Conservation (phyloP, 2,329 filamentous ascomycete genomes). For the Clarireedia sp. region DNA sequence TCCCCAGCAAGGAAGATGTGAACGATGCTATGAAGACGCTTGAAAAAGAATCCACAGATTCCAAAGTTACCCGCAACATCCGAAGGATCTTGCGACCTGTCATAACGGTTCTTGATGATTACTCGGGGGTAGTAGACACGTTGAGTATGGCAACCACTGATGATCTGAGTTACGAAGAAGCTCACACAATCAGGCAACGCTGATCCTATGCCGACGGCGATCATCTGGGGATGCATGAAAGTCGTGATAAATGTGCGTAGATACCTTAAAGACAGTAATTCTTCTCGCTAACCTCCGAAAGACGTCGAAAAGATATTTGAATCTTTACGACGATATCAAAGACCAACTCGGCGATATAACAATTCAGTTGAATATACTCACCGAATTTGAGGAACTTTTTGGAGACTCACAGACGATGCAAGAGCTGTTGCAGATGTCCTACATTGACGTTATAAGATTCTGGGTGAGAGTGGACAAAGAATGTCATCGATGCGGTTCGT, state of each 20-base stretch:
- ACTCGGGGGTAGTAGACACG: constrained; percentile 1
- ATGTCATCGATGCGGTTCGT: neutral
- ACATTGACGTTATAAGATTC: neutral
- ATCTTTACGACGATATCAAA: constrained; percentile 2
- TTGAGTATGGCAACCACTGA: neutral
- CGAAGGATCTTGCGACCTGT: neutral
- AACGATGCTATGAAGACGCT: neutral
- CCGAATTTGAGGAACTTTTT: constrained; percentile 4
- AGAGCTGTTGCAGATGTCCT: constrained; percentile 1
- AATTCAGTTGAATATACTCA: neutral
- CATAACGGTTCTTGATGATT: neutral
- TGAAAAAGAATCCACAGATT: constrained; percentile 1
- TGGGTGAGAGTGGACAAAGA: constrained; percentile 4
- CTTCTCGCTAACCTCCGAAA: neutral
- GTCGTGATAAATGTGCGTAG: neutral
- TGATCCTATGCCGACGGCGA: constrained; percentile 5
- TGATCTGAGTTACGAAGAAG: neutral
- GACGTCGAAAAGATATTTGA: neutral
- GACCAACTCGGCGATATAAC: constrained; percentile 1
- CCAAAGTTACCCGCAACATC: neutral
- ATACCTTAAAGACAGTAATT: no score
- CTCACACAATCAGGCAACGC: neutral
- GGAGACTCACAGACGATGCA: constrained; percentile 4
- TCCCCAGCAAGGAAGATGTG: neutral
- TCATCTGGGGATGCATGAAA: constrained; percentile 3